Conservation (phyloP, 768 basidiomycete species). For the Lentinula aciculospora region DNA sequence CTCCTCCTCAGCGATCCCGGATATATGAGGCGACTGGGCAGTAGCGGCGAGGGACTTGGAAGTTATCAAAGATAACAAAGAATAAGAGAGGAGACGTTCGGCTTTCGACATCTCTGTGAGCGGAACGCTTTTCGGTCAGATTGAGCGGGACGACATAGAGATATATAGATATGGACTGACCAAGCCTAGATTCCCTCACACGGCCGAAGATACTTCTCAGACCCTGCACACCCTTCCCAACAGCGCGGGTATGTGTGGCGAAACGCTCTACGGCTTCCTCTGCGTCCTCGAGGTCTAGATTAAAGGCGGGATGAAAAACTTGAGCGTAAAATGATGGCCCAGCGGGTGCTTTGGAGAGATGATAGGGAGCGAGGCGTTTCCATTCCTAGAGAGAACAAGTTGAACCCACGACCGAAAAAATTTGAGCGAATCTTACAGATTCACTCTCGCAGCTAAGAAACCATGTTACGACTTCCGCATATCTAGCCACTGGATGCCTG, state of each 20-base stretch:
- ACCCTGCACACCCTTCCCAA: constrained; percentile 64
- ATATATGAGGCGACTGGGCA: constrained; percentile 29
- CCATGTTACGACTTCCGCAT: constrained; percentile 73
- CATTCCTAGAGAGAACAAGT: constrained; percentile 49
- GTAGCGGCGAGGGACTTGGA: constrained; percentile 49
- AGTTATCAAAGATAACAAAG: constrained; percentile 70
- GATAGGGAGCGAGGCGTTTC: constrained; percentile 56
- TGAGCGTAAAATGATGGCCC: constrained; percentile 73
- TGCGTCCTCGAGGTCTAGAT: constrained; percentile 72
- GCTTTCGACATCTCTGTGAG: constrained; percentile 75
- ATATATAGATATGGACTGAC: constrained; percentile 29
- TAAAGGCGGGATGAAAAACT: constrained; percentile 83
- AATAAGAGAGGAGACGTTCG: constrained; percentile 68
- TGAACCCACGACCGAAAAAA: constrained; percentile 4
- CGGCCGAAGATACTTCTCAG: constrained; percentile 58
- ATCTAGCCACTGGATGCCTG: constrained; percentile 71
- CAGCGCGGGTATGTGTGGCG: constrained; percentile 56
- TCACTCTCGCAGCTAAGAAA: constrained; percentile 79
- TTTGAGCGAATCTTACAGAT: constrained; percentile 36
- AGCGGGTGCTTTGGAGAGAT: constrained; percentile 57
- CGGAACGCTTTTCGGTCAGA: not conserved
- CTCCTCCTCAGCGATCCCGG: constrained; percentile 46
- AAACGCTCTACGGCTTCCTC: constrained; percentile 54
- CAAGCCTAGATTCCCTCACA: constrained; percentile 62
- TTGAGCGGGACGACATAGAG: not conserved